Evolutionary conservation across 2,329 filamentous ascomycete species (phyloP).

Genomic region (Calonectria pteridis): DNA sequence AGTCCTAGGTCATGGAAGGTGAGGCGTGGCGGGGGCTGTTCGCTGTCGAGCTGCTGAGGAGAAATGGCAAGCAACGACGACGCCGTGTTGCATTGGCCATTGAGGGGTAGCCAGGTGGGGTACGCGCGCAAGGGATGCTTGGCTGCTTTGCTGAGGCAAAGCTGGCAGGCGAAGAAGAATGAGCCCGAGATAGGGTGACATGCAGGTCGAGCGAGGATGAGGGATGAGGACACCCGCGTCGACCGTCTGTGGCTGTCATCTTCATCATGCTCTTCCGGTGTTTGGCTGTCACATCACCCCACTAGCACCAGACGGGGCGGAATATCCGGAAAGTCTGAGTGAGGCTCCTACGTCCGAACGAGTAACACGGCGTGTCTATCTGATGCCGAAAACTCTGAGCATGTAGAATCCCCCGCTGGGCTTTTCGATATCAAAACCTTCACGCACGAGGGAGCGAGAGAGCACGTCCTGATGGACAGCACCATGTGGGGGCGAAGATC

Average conservation of each 20-base stretch:
- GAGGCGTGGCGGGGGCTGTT: not conserved
- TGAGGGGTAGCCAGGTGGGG: conserved; percentile 14
- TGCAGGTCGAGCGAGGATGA: conserved; percentile 27
- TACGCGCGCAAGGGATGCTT: conserved; percentile 16
- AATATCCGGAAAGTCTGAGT: conserved; percentile 42
- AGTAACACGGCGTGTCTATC: conserved; percentile 27
- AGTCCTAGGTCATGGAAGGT: not conserved
- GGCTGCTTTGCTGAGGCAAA: conserved; percentile 6
- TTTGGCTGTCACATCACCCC: conserved; percentile 31
- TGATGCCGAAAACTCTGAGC: not conserved
- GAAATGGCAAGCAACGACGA: conserved; percentile 3
- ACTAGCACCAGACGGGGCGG: conserved; percentile 38
- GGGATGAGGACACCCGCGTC: conserved; percentile 31
- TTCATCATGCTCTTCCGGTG: conserved; percentile 22
- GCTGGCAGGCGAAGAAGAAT: not conserved
- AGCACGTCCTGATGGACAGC: not conserved
- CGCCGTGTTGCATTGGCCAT: conserved; percentile 7
- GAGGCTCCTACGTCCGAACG: conserved; percentile 29
- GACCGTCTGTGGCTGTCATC: conserved; percentile 8
- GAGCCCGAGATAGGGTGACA: conserved; percentile 30
- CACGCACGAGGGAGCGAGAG: not conserved
- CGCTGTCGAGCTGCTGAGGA: not conserved
- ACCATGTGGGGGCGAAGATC: conserved; percentile 1
- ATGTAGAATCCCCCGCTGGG: not conserved
- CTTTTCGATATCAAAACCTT: conserved; percentile 12